Base-by-base conservation (phyloP, 1,284 basidiomycete genomes). In the Marasmius fiardii region DNA sequence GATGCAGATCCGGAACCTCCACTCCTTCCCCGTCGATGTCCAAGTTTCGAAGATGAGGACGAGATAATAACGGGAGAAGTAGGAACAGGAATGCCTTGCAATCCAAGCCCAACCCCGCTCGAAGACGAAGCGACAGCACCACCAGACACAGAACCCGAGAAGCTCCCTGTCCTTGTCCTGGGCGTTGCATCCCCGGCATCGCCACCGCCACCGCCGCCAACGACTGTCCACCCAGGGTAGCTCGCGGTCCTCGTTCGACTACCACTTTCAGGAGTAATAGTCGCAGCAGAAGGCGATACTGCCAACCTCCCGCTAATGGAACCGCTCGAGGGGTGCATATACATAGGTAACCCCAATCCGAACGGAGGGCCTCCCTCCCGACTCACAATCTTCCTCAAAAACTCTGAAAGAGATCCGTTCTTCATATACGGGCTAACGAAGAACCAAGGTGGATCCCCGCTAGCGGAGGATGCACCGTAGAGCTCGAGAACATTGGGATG, bases 381-480 rank as follows among this genome's bases (percentile, higher is more conserved):
- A 33, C 1, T 31, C 24, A 49, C 18, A n/a, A 49, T 49, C 2
- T 16, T 23, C n/a, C 67, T 69, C 61, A 81, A 65, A 56, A 68
- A 77, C 47, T 72, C 68, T 20, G 71, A 71, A 7, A 81, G 43
- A 63, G 21, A 58, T 59, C n/a, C 60, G 60, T n/a, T 67, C 62
- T 78, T 74, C 62, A 85, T 70, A 66, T 82, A 89, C 49, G 85
- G 83, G 61, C 81, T 83, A 50, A 92, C 85, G 49, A 87, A 76
- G 71, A 86, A 86, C 82, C 83, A 88, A 8, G 85, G 85, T 8
- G 79, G 77, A 43, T 82, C 80, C 0, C 79, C 77, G 20, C 58
- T 71, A 45, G 82, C 74, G 58, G 80, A 83, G 41, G 82, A 85
- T 26, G 85, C 86, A 0, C 86, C 86, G 59, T 75, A 79, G 52